Evolutionary conservation across 2,329 filamentous ascomycete species (phyloP), one percentile per base, ranked within the genome.

Genomic region (Pyricularia pennisetigena): DNA sequence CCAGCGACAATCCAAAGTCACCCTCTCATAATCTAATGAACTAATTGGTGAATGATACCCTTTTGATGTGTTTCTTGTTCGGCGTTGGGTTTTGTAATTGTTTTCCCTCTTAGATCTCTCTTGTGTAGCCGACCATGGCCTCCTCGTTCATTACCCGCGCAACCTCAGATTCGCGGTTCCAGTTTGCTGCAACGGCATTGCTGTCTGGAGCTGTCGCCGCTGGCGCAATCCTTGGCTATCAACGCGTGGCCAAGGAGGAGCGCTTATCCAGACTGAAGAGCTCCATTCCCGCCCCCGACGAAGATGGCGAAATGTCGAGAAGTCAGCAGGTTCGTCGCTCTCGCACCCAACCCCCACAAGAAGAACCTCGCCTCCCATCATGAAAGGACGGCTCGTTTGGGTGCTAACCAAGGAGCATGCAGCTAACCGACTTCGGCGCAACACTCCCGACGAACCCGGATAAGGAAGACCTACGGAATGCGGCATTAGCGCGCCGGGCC

Each of bases 131-230:
- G 24, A n/a, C 20, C 29, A 66, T 67, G 65, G 29, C 64, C 9
- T 73, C 81, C 61, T 82, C 81, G 32, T 78, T 83, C 49, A 68
- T 84, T 30, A 76, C 80, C 61, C 79, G 82, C 67, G 77, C 79
- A 5, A 74, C 82, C 59, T 77, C 79, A 57, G 83, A 78, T 72
- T 78, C 82, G 41, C 81, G 81, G 29, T 75, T 84, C 61, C 91
- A 93, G 76, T 81, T 95, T 49, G 85, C 88, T 23, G 86, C 89
- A 3, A 93, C 91, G 0, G 92, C 92, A 2, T 81, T 92, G 26
- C 79, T 86, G 16, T 90, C 87, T 0, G 88, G 87, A 23, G 84
- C 83, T 9, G 80, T 87, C 0, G 87, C 85, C 29, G 87, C 87
- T 2, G 82, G 82, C n/a, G 79, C 86, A 8, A 81, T 90, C 35